Base-by-base conservation (phyloP, 2,329 filamentous ascomycete species). In the Tolypocladium pustulatum region DNA sequence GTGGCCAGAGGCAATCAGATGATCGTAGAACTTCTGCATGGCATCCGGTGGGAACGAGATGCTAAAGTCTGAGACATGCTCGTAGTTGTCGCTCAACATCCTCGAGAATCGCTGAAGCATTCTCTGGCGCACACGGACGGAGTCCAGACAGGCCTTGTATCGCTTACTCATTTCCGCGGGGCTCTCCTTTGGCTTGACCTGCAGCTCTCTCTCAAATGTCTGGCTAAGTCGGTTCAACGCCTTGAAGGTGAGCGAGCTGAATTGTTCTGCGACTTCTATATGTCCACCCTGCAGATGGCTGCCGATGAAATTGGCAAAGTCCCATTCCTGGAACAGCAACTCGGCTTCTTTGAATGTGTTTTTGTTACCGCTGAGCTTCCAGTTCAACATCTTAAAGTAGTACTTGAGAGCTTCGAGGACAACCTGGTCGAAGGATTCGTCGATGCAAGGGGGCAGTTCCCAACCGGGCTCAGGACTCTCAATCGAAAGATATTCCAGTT, bases 341-440 rank as follows among this genome's bases (percentile, higher is more conserved):
- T 99, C 94, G 8, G 94, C 94, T 72, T 99, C 94, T 70, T 97
- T 97, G 81, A 99, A 99, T 0, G 92, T 97, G 75, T 97, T 99
- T 72, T 97, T 97, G 78, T 97, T 97, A 58, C 91, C 90, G 66
- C 89, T 92, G 57, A 99, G 78, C 73, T 97, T 97, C 91, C 92
- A 97, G 70, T 97, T 97, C 52, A 99, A 79, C 83, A 99, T 92
- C 72, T 93, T 94, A 81, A 99, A 99, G 74, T 99, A 99, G 72
- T 96, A 97, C 71, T 93, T 95, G 65, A 99, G 78, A 0, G 93
- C 92, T 67, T 97, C 93, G 51, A 99, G 75, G 12, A 97, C 90
- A 22, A 95, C 90, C 38, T 87, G 83, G 69, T 97, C 94, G 67
- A 97, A 99, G 49, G 91, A 91, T 69, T 99, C 94, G 69, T 97